Conservation (phyloP, 805 yeast genomes). For the Pichia manshurica region DNA sequence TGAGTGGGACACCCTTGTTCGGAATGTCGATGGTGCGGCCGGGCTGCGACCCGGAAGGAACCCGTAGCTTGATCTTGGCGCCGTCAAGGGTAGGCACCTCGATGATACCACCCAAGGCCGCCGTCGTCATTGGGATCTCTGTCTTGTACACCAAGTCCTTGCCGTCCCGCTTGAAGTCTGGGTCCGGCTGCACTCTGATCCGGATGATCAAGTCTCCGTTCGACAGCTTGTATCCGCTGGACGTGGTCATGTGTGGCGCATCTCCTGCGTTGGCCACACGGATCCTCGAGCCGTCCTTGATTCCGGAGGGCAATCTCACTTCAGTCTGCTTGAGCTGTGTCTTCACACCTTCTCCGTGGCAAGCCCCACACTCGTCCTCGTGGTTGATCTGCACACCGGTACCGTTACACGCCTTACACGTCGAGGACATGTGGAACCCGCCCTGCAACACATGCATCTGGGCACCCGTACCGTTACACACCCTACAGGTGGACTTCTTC, state of each 20-base stretch:
- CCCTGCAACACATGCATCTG: constrained; percentile 79
- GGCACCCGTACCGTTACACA: constrained; percentile 93
- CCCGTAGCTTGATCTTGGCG: constrained; percentile 63
- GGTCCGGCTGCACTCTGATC: constrained; percentile 71
- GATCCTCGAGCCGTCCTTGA: constrained; percentile 78
- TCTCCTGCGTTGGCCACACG: constrained; percentile 88
- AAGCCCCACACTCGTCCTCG: constrained; percentile 64
- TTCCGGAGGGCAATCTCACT: constrained; percentile 84
- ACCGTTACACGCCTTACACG: constrained; percentile 85
- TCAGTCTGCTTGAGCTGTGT: constrained; percentile 63
- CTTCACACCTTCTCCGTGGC: constrained; percentile 87
- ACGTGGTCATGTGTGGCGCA: constrained; percentile 72
- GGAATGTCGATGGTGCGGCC: constrained; percentile 73
- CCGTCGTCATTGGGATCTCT: constrained; percentile 87
- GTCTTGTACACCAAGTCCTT: constrained; percentile 60
- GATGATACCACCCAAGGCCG: constrained; percentile 89
- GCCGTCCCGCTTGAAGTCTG: constrained; percentile 59
- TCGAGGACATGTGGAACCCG: constrained; percentile 95
- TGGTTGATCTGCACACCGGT: constrained; percentile 72
- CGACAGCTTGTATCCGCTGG: constrained; percentile 57
- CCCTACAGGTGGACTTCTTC: constrained; percentile 68
- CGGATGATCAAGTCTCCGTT: constrained; percentile 89
- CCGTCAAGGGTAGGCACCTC: constrained; percentile 86
- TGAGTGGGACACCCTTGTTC: constrained; percentile 78
- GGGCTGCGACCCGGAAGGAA: constrained; percentile 78